Percentiles rank a stretch among this genome's conserved stretches.
Conservation (phyloP, 2,329 filamentous ascomycete species). For the Blastomyces gilchristii region DNA sequence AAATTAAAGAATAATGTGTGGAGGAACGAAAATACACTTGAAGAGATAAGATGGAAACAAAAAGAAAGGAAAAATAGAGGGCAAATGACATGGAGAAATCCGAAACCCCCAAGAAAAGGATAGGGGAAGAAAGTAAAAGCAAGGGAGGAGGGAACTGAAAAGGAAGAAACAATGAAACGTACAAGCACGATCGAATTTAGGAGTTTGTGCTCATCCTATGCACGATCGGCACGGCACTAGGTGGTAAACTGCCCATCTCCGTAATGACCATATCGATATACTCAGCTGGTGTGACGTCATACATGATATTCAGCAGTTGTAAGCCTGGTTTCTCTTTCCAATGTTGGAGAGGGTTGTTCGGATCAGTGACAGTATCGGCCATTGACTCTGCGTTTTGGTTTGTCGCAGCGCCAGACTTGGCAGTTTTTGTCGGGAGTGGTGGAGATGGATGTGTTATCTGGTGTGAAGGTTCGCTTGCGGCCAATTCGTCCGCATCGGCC, state of each 20-base stretch:
- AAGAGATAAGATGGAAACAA: background rate
- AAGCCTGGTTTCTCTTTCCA: constrained; percentile 52
- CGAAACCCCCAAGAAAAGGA: background rate
- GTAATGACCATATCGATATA: constrained; percentile 84
- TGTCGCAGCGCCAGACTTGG: background rate
- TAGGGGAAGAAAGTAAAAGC: background rate
- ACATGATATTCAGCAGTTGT: constrained; percentile 65
- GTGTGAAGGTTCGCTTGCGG: constrained; percentile 18
- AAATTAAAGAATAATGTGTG: background rate
- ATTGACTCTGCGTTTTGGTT: background rate
- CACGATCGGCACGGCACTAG: constrained; percentile 71
- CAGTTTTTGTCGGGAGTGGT: constrained; percentile 2
- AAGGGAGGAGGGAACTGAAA: background rate
- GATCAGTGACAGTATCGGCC: constrained; percentile 11
- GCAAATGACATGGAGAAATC: background rate
- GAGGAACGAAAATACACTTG: background rate
- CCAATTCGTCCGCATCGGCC: constrained; percentile 59
- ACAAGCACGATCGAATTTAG: background rate
- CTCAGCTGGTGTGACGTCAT: constrained; percentile 81
- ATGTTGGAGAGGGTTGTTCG: constrained; percentile 36
- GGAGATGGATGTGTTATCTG: constrained; percentile 12
- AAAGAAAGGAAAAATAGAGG: background rate
- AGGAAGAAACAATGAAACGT: background rate
- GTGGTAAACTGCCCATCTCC: constrained; percentile 77
- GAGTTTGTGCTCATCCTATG: constrained; percentile 47